Conservation (phyloP, 345 rosid genomes). For the Theobroma cacao region DNA sequence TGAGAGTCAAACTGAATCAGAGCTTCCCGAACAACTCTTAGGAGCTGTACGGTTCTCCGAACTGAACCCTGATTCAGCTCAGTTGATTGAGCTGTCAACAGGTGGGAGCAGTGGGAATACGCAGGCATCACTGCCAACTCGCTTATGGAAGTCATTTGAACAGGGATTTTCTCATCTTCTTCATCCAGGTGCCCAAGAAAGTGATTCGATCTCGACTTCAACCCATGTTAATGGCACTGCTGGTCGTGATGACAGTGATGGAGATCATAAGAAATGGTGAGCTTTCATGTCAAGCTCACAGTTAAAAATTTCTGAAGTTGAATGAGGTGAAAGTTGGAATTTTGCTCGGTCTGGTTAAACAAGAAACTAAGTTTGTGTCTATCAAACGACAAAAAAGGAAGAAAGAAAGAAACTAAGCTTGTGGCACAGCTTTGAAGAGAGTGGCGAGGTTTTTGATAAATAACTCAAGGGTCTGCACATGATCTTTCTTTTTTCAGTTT, state of each 20-base stretch:
- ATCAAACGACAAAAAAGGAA: no score
- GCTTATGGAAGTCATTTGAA: slow-evolving; percentile 84
- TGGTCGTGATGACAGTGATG: slow-evolving; percentile 26
- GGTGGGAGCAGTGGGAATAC: slow-evolving; percentile 18
- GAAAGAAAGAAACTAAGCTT: background rate
- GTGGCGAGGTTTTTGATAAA: background rate
- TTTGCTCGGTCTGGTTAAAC: background rate
- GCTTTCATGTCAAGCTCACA: slow-evolving; percentile 11
- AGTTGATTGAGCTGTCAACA: slow-evolving; percentile 32
- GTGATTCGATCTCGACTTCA: slow-evolving; percentile 27
- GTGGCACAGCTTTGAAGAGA: background rate
- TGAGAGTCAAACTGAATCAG: slow-evolving; percentile 73
- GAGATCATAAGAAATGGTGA: slow-evolving; percentile 47
- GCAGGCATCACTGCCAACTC: slow-evolving; percentile 48
- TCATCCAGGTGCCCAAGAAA: slow-evolving; percentile 53
- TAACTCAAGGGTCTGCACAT: background rate
- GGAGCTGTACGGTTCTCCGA: slow-evolving; percentile 88
- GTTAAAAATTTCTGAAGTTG: background rate
- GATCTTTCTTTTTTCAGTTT: background rate
- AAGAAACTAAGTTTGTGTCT: background rate
- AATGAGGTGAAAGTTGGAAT: background rate
- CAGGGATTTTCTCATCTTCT: slow-evolving; percentile 73
- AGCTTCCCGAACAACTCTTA: slow-evolving; percentile 81
- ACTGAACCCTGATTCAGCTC: slow-evolving; percentile 68
- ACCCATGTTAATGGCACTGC: slow-evolving; percentile 32